Percentiles rank a stretch among this genome's conserved stretches.
phyloP scores from a whole-genome alignment of 768 basidiomycete genomes.

The Royoungia palumana region DNA sequence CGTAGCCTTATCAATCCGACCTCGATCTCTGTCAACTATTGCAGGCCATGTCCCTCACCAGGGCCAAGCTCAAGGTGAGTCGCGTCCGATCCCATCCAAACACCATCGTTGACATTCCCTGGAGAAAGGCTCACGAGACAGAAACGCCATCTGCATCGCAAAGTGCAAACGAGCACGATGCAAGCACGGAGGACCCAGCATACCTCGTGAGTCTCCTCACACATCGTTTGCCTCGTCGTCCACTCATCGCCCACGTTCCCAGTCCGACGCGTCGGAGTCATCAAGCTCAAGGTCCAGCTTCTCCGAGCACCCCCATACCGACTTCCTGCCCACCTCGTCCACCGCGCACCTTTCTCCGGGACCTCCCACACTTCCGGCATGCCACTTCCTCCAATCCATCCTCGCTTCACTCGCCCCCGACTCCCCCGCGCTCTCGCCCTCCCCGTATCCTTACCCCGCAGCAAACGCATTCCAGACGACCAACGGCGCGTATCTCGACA shows the following conservation, averaged over 20 bases:
- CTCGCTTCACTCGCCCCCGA: slow-evolving; percentile 51
- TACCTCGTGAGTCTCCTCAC: slow-evolving; percentile 35
- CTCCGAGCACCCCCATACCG: slow-evolving; percentile 25
- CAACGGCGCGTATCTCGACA: slow-evolving; percentile 73
- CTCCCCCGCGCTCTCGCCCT: slow-evolving; percentile 33
- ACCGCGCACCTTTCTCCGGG: slow-evolving; percentile 4
- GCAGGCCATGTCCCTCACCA: slow-evolving; percentile 47
- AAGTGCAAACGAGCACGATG: slow-evolving; percentile 40
- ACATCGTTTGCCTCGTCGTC: background rate
- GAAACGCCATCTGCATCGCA: slow-evolving; percentile 24
- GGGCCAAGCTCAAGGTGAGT: slow-evolving; percentile 32
- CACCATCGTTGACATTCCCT: slow-evolving; percentile 19
- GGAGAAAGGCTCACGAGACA: slow-evolving; percentile 34
- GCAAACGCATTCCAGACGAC: slow-evolving; percentile 46
- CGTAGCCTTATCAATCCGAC: slow-evolving; percentile 28
- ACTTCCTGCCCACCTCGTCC: slow-evolving; percentile 15
- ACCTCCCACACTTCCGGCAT: slow-evolving; percentile 42
- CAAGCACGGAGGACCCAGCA: slow-evolving; percentile 43
- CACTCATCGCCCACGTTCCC: background rate
- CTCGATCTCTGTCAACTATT: slow-evolving; percentile 54
- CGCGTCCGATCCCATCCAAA: background rate
- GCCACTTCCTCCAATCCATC: slow-evolving; percentile 60
- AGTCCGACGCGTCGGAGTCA: slow-evolving; percentile 47
- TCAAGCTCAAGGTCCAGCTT: slow-evolving; percentile 43
- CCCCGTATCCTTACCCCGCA: slow-evolving; percentile 31